phyloP scores from a whole-genome alignment of 2,329 filamentous ascomycete genomes.

The Fusarium zealandicum region DNA sequence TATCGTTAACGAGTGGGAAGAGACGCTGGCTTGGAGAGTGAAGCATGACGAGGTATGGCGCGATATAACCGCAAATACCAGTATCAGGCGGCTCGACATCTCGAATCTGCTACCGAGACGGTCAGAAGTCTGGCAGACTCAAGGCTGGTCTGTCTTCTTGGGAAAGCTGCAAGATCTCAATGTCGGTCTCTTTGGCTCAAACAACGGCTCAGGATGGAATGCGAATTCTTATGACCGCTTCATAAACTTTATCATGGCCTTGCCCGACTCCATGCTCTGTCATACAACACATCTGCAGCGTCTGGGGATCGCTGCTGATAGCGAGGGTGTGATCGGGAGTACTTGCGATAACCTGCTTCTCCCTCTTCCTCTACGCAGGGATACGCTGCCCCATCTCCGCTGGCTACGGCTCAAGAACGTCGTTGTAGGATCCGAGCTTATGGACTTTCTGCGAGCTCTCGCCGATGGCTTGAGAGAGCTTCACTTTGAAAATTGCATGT shows the following conservation, averaged over 20 bases:
- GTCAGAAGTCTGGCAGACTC: not conserved
- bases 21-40: not conserved
- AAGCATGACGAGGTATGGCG: constrained; percentile 3
- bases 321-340: not conserved
- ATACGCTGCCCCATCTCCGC: rapidly evolving
- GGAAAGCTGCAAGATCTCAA: not conserved
- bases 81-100: not conserved
- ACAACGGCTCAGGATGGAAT: not conserved
- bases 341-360: not conserved
- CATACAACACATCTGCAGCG: not conserved
- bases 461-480: not conserved
- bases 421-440: not conserved
- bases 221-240: not conserved
- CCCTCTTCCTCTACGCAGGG: not conserved
- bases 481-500: not conserved
- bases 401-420: not conserved
- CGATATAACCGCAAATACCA: not conserved
- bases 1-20: not conserved
- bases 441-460: not conserved
- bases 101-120: not conserved
- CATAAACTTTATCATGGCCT: not conserved
- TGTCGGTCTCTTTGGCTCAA: not conserved
- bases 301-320: not conserved
- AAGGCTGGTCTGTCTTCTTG: not conserved
- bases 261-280: not conserved